Evolutionary conservation across 2,329 filamentous ascomycete genomes (phyloP).

Genomic region (Didymella pomorum): DNA sequence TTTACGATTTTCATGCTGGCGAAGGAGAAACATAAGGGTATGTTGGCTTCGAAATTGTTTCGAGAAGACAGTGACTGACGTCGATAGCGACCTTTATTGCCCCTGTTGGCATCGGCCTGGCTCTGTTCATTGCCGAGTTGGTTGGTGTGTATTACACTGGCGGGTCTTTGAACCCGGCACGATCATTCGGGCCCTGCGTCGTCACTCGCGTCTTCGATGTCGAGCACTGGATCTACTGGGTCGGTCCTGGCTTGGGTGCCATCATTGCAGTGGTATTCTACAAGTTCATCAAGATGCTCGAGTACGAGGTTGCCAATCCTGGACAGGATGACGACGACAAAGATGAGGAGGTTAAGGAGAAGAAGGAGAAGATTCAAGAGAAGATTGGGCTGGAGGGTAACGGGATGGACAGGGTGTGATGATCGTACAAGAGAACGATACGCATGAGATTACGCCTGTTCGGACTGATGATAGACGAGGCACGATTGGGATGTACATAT

Average conservation of each 20-base stretch:
- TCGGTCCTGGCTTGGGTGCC: slow-evolving; percentile 54
- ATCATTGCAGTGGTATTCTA: slow-evolving; percentile 61
- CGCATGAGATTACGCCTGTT: neutral
- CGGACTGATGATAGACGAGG: neutral
- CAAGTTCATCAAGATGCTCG: slow-evolving; percentile 55
- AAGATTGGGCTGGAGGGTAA: slow-evolving; percentile 19
- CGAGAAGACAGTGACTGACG: slow-evolving; percentile 2
- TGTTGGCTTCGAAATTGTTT: neutral
- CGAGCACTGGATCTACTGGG: slow-evolving; percentile 61
- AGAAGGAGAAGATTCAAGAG: slow-evolving; percentile 23
- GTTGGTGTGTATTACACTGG: slow-evolving; percentile 60
- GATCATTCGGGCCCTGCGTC: slow-evolving; percentile 57
- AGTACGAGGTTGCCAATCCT: slow-evolving; percentile 50
- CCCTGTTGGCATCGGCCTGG: slow-evolving; percentile 74
- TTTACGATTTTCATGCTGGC: slow-evolving; percentile 66
- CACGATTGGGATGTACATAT: slow-evolving; percentile 1
- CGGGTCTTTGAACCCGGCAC: slow-evolving; percentile 57
- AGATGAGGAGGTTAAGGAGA: slow-evolving; percentile 32
- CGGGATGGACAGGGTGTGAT: slow-evolving; percentile 15
- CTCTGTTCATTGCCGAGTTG: slow-evolving; percentile 70
- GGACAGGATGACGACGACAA: slow-evolving; percentile 47
- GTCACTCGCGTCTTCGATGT: slow-evolving; percentile 51
- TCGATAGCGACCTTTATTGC: slow-evolving; percentile 69
- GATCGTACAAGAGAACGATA: slow-evolving; percentile 2
- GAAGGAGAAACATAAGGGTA: slow-evolving; percentile 71